Conservation (phyloP, 768 basidiomycete genomes). For the Lepiota brunneoincarnata region DNA sequence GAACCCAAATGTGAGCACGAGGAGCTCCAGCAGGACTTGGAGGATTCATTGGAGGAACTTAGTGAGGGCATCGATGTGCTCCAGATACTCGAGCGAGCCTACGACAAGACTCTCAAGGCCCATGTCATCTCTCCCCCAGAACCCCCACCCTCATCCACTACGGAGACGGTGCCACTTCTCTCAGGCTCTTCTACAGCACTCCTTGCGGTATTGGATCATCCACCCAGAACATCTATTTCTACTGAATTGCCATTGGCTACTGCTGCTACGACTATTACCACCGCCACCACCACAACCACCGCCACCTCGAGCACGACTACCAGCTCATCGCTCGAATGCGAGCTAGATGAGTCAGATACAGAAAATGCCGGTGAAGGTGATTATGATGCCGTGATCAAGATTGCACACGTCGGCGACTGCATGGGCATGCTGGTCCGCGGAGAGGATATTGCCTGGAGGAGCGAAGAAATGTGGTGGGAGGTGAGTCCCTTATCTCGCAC, state of each 20-base stretch:
- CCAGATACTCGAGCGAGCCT: constrained; percentile 67
- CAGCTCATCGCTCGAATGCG: constrained; percentile 1
- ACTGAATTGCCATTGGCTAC: neutral
- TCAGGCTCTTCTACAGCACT: constrained; percentile 69
- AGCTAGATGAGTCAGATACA: neutral
- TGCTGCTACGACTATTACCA: constrained; percentile 3
- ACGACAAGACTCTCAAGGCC: constrained; percentile 60
- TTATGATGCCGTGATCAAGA: constrained; percentile 63
- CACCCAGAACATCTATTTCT: constrained; percentile 14
- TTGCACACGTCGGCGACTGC: constrained; percentile 87
- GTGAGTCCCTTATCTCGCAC: constrained; percentile 36
- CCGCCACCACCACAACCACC: constrained; percentile 7
- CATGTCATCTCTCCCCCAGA: constrained; percentile 41
- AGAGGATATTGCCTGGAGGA: constrained; percentile 78
- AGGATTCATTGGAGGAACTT: constrained; percentile 54
- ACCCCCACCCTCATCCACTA: neutral
- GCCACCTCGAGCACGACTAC: neutral
- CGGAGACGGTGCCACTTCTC: constrained; percentile 36
- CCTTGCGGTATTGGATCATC: constrained; percentile 58
- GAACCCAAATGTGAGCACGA: constrained; percentile 10
- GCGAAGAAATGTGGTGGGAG: constrained; percentile 92
- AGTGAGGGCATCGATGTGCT: constrained; percentile 70
- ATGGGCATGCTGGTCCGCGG: constrained; percentile 84
- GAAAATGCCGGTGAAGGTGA: neutral
- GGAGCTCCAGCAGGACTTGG: constrained; percentile 24